phyloP scores from a whole-genome alignment of 495 filamentous ascomycete species.

The Trichoderma gamsii region DNA sequence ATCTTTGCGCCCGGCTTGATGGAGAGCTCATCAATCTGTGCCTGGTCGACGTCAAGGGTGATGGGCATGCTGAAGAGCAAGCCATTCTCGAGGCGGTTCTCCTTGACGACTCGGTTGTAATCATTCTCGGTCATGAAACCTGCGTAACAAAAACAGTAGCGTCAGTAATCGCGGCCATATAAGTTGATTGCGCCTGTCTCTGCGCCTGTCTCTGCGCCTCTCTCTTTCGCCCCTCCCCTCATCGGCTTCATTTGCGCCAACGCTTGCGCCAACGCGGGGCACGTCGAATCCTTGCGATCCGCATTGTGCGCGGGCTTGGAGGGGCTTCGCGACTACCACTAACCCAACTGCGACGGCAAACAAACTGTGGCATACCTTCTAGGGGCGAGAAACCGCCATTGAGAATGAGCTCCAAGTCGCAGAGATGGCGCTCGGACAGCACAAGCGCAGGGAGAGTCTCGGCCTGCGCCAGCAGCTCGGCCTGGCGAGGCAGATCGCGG shows the following conservation, averaged over 20 bases:
- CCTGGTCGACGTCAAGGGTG: conserved; percentile 74
- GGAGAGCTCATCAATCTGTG: conserved; percentile 62
- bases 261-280: not conserved
- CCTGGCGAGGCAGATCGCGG: conserved; percentile 73
- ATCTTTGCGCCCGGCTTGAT: conserved; percentile 74
- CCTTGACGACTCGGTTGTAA: conserved; percentile 89
- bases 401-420: conserved; percentile 93
- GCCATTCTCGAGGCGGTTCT: conserved; percentile 79
- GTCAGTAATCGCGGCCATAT: not conserved
- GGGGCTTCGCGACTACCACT: too few species aligned
- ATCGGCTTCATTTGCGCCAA: not conserved
- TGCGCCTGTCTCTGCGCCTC: too few species aligned
- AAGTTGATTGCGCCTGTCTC: not conserved
- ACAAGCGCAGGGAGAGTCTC: conserved; percentile 79
- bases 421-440: conserved; percentile 88
- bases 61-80: conserved; percentile 96
- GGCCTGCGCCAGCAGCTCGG: conserved; percentile 72
- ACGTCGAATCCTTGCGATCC: not conserved
- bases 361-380: conserved; percentile 67
- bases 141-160: conserved; percentile 30
- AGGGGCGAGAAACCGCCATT: conserved; percentile 95
- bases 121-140: conserved; percentile 97
- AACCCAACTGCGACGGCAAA: not conserved
- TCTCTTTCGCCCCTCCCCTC: not conserved
- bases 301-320: too few species aligned